Conservation (phyloP, 140 eudicot genomes). For the Senecio squalidus region DNA sequence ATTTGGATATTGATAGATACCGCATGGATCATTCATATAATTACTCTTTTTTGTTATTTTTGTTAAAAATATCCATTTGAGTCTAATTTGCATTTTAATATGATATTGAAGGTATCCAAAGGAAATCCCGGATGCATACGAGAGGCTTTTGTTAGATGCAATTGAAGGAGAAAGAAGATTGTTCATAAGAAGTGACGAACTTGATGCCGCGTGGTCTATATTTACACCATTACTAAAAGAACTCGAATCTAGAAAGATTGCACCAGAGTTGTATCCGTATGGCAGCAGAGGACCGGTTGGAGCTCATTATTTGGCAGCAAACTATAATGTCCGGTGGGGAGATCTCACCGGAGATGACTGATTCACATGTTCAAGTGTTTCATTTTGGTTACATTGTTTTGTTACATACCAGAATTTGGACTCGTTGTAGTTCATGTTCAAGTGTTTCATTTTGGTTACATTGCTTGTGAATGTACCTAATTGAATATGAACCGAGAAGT, state of each 20-base stretch:
- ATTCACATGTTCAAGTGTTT: slow-evolving; percentile 1
- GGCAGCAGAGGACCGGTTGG: slow-evolving; percentile 98
- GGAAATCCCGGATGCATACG: slow-evolving; percentile 93
- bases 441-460: too few relatives aligned
- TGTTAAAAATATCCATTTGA: background rate
- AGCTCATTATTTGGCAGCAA: slow-evolving; percentile 95
- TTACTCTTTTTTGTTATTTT: background rate
- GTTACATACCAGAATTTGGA: background rate
- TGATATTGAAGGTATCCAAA: slow-evolving; percentile 48
- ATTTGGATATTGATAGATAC: too few relatives aligned
- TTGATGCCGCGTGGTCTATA: slow-evolving; percentile 96
- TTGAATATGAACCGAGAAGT: too few relatives aligned
- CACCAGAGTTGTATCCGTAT: slow-evolving; percentile 91
- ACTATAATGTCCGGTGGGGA: slow-evolving; percentile 89
- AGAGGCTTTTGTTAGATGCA: slow-evolving; percentile 83
- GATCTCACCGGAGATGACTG: slow-evolving; percentile 65
- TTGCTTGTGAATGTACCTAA: too few relatives aligned
- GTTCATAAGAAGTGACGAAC: slow-evolving; percentile 96
- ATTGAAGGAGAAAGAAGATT: slow-evolving; percentile 85
- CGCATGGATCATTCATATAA: background rate
- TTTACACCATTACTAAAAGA: slow-evolving; percentile 81
- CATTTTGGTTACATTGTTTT: background rate
- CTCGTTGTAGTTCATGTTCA: background rate
- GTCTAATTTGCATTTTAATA: slow-evolving; percentile 3
- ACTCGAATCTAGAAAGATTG: slow-evolving; percentile 67